Conservation (phyloP, 2,329 filamentous ascomycete genomes). For the Alternaria sp. region DNA sequence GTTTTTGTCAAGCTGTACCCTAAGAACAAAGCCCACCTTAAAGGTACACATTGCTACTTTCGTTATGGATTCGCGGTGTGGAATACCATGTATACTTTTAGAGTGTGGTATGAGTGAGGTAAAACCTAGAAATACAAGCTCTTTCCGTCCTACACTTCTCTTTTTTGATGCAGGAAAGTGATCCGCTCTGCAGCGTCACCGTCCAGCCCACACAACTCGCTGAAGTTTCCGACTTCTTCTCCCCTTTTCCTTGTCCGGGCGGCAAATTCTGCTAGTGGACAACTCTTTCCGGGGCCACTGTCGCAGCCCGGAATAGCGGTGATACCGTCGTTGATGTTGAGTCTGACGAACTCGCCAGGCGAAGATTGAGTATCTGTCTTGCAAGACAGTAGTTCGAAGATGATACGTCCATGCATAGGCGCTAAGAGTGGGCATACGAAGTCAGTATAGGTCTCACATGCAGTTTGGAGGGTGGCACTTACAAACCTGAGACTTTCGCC, state of each 20-base stretch:
- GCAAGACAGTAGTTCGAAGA: constrained; percentile 63
- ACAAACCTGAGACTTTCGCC: constrained; percentile 60
- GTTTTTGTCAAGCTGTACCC: not conserved
- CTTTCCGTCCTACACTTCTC: not conserved
- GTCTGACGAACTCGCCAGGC: constrained; percentile 54
- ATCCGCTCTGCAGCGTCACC: constrained; percentile 54
- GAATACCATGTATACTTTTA: not conserved
- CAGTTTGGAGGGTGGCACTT: no score
- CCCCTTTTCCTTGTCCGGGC: constrained; percentile 53
- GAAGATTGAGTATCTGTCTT: not conserved
- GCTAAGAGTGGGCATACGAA: constrained; percentile 45
- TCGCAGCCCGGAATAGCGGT: constrained; percentile 59
- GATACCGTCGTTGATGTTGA: constrained; percentile 67
- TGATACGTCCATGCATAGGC: constrained; percentile 66
- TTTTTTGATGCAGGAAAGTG: constrained; percentile 59
- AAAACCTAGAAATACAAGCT: not conserved
- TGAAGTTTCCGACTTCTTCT: constrained; percentile 58
- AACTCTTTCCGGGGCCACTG: constrained; percentile 59
- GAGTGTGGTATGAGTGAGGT: not conserved
- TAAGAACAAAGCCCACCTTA: not conserved
- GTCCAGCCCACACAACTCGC: constrained; percentile 58
- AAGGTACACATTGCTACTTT: not conserved
- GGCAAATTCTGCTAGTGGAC: constrained; percentile 57
- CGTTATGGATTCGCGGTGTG: rapidly evolving
- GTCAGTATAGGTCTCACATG: not conserved